A percentile compares a stretch with the other conserved stretches of the same genome.
Conservation (phyloP, 73 alveolate species). For the Stentor roeselii region DNA sequence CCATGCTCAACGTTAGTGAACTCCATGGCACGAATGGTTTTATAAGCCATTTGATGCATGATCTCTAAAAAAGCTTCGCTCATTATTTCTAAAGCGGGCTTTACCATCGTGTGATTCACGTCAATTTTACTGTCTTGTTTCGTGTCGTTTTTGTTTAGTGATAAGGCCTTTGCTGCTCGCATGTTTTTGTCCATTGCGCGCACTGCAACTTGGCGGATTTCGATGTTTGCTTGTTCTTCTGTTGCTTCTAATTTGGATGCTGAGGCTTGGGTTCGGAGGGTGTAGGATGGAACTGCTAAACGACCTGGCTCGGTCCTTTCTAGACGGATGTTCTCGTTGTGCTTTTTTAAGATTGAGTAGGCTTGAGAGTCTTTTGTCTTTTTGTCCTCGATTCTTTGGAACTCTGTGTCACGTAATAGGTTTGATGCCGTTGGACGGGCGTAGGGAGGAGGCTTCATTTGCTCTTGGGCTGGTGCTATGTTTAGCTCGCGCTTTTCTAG, state of each 20-base stretch:
- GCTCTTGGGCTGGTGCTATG: slow-evolving; percentile 21
- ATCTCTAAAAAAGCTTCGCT: slow-evolving; percentile 18
- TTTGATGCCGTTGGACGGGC: slow-evolving; percentile 25
- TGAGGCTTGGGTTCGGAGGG: not conserved
- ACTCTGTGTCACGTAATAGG: not conserved
- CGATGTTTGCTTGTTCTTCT: slow-evolving; percentile 12
- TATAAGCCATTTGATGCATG: slow-evolving; percentile 1
- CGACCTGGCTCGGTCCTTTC: slow-evolving; percentile 30
- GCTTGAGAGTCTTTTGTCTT: slow-evolving; percentile 13
- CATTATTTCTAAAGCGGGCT: slow-evolving; percentile 26
- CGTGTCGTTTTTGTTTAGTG: slow-evolving; percentile 2
- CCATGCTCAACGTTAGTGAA: slow-evolving; percentile 9
- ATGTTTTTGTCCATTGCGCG: slow-evolving; percentile 19
- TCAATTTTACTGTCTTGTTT: not conserved
- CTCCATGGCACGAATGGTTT: not conserved
- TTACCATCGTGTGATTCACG: not conserved
- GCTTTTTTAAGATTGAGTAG: not conserved
- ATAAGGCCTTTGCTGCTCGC: slow-evolving; percentile 20
- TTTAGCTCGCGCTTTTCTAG: slow-evolving; percentile 23
- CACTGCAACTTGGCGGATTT: slow-evolving; percentile 22
- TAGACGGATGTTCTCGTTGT: not conserved
- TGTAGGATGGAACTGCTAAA: not conserved
- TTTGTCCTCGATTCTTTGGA: slow-evolving; percentile 16
- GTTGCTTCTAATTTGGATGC: not conserved
- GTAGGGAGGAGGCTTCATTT: slow-evolving; percentile 21